Percentiles rank a stretch among this genome's conserved stretches.
Evolutionary conservation across 1,284 basidiomycete genomes (phyloP).

Genomic region (Schizophyllum amplum): DNA sequence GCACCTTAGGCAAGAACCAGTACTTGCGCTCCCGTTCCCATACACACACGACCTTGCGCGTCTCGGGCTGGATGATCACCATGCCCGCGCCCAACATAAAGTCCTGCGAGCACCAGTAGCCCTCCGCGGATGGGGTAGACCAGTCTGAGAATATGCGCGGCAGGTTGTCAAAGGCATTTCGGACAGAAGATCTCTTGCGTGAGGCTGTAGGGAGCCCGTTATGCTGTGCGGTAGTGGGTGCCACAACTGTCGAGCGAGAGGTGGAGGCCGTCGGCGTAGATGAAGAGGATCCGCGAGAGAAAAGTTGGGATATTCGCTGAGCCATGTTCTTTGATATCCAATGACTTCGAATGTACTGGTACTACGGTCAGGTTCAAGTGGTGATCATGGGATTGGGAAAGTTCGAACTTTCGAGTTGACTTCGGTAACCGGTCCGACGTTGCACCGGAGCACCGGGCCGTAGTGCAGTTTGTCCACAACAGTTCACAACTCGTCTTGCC

Average conservation of each 20-base stretch:
- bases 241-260: too few relatives aligned
- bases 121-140: conserved; percentile 28
- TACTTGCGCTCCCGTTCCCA: conserved; percentile 26
- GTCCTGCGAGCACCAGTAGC: conserved; percentile 38
- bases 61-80: conserved; percentile 46
- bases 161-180: background rate
- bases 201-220: too few relatives aligned
- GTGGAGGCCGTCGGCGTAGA: background rate
- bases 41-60: conserved; percentile 33
- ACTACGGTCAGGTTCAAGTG: too few relatives aligned
- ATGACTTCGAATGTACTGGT: too few relatives aligned
- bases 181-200: background rate
- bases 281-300: background rate
- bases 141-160: conserved; percentile 18
- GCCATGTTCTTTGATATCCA: background rate
- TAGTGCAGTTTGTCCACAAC: too few relatives aligned
- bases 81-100: conserved; percentile 53
- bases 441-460: too few relatives aligned
- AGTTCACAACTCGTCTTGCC: too few relatives aligned
- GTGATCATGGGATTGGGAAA: too few relatives aligned
- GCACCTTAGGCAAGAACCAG: conserved; percentile 50
- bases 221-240: too few relatives aligned
- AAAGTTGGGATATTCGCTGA: background rate
- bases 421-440: too few relatives aligned
- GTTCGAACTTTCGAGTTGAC: too few relatives aligned